These are phyloP conservation scores for Aulographum hederae DNA, from an alignment of 2,329 filamentous ascomycete species.

Conservation along the genomic window DNA sequence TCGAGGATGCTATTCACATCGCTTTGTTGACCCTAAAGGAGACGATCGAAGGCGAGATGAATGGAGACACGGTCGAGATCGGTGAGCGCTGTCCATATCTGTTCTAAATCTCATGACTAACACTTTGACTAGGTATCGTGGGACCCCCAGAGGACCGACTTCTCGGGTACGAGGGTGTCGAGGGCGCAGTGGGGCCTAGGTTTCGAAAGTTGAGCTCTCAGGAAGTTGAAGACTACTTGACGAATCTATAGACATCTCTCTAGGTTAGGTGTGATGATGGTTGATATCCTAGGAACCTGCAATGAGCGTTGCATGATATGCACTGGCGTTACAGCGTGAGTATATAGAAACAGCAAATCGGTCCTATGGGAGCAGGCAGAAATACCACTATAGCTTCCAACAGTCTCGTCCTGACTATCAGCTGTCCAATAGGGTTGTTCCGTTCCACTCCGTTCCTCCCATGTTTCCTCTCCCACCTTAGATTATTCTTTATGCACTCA, in stretches of 20 bases:
- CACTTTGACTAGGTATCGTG: constrained; percentile 55
- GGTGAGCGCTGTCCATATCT: constrained; percentile 37
- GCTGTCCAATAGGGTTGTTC: too few relatives aligned
- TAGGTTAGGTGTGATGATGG: too few relatives aligned
- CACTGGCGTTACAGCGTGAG: too few relatives aligned
- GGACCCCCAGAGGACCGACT: constrained; percentile 86
- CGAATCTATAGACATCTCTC: constrained; percentile 59
- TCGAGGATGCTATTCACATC: constrained; percentile 98
- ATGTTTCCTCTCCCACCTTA: too few relatives aligned
- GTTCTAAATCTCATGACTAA: constrained; percentile 7
- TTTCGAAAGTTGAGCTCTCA: constrained; percentile 92
- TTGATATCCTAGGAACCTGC: too few relatives aligned
- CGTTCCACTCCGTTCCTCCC: too few relatives aligned
- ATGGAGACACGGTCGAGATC: constrained; percentile 94
- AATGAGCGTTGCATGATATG: too few relatives aligned
- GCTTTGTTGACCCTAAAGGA: constrained; percentile 94
- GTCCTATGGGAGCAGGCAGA: too few relatives aligned
- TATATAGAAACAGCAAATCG: too few relatives aligned
- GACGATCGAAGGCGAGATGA: constrained; percentile 99
- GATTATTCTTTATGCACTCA: too few relatives aligned
- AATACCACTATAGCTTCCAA: too few relatives aligned
- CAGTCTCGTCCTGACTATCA: too few relatives aligned
- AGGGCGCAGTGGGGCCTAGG: constrained; percentile 65
- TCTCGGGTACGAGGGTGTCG: constrained; percentile 76
- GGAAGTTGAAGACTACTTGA: constrained; percentile 98